phyloP scores from a whole-genome alignment of 306 rosid genomes.

The Lathyrus oleraceus region DNA sequence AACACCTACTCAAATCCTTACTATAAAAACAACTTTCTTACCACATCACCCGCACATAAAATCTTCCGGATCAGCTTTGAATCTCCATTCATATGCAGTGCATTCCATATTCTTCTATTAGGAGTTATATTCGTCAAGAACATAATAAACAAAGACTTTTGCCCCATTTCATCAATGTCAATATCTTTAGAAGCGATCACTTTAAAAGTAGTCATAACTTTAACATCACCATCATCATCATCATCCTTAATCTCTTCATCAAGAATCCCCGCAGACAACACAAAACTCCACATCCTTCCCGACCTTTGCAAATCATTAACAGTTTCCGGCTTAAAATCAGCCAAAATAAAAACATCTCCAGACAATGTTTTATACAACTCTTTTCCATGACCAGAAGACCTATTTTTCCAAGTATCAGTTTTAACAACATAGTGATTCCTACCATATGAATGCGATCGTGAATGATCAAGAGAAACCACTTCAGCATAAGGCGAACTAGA shows the following conservation, averaged over 20 bases:
- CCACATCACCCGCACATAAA: conserved; percentile 46
- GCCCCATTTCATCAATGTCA: conserved; percentile 18
- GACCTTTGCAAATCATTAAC: conserved; percentile 49
- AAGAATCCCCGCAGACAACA: conserved; percentile 39
- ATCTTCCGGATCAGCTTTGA: conserved; percentile 40
- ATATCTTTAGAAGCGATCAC: conserved; percentile 45
- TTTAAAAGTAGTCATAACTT: conserved; percentile 43
- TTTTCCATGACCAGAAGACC: conserved; percentile 50
- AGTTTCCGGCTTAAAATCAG: conserved; percentile 57
- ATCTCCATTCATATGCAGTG: conserved; percentile 48
- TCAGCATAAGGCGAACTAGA: conserved; percentile 53
- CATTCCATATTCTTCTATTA: conserved; percentile 56
- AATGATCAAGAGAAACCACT: conserved; percentile 42
- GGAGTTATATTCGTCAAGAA: conserved; percentile 55
- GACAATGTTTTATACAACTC: conserved; percentile 60
- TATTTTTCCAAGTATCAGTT: conserved; percentile 56
- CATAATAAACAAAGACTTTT: conserved; percentile 43
- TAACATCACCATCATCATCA: conserved; percentile 36
- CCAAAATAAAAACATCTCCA: conserved; percentile 66
- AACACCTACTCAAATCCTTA: neutral
- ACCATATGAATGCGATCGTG: conserved; percentile 25
- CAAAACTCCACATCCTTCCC: conserved; percentile 59
- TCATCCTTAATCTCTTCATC: conserved; percentile 33
- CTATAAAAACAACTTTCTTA: conserved; percentile 36
- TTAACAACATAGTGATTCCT: conserved; percentile 37